Evolutionary conservation across 495 filamentous ascomycete genomes (phyloP).

Genomic region (Penicillium paradoxum): DNA sequence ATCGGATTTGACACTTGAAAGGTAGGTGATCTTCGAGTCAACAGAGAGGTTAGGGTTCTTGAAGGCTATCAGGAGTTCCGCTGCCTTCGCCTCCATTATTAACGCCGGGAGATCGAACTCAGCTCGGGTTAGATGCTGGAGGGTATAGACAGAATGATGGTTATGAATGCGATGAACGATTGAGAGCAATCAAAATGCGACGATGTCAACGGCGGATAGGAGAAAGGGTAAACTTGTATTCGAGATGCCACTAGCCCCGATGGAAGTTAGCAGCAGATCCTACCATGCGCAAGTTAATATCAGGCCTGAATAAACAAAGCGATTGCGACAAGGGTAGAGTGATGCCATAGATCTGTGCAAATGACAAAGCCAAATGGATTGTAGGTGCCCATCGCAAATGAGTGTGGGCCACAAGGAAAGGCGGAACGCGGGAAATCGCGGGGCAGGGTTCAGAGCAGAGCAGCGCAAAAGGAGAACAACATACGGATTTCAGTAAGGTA

Average conservation of each 20-base stretch:
- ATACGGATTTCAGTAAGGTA: not conserved
- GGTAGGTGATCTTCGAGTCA: slow-evolving; percentile 64
- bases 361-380: too few species aligned
- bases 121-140: slow-evolving; percentile 8
- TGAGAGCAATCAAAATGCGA: not conserved
- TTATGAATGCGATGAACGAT: slow-evolving; percentile 6
- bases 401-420: too few species aligned
- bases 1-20: slow-evolving; percentile 71
- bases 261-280: not conserved
- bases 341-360: not conserved
- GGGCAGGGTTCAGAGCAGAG: not conserved
- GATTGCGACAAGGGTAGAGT: not conserved
- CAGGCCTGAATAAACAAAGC: not conserved
- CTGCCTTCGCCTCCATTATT: slow-evolving; percentile 43
- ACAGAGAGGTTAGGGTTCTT: slow-evolving; percentile 61
- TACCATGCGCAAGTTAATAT: not conserved
- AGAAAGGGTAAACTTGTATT: not conserved
- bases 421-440: not conserved
- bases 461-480: not conserved
- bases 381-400: not conserved
- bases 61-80: slow-evolving; percentile 59
- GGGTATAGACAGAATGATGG: slow-evolving; percentile 16
- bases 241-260: not conserved
- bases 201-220: not conserved
- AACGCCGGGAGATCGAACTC: slow-evolving; percentile 7